Base-by-base conservation (phyloP, 2,329 filamentous ascomycete species). In the Fusarium fujikuroi region DNA sequence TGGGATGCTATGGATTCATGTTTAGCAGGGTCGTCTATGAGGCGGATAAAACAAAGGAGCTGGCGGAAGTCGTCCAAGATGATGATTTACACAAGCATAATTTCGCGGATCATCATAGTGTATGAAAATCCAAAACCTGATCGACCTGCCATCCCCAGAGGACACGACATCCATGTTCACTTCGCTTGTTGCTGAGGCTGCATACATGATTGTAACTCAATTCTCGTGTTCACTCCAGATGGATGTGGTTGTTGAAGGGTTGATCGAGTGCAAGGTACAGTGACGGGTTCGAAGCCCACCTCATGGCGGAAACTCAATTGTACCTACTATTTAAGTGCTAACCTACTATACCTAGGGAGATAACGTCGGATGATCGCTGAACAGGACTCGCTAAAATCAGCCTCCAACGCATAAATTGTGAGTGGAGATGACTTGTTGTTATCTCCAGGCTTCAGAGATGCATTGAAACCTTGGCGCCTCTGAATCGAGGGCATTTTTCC, bases 381-480 rank as follows among this genome's bases (percentile, higher is more conserved):
- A 32, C 43, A 36, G 30, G 39, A 59, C 52, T 65, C 50, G 57
- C 57, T 36, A 23, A 54, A 23, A n/a, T 44, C 47, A 68, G 63
- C 65, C 65, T 68, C 30, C 21, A 34, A 59, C 52, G 65, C 65
- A 67, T 68, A 46, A 53, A 63, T 36, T 39, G 42, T 69, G 59
- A 30, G 30, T 30, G 30, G 30, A 65, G 39, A 40, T 52, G 54
- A n/a, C 39, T 63, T 68, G 57, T 68, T 69, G 28, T 63, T 61
- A 68, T 49, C 32, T 49, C 42, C 32, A 36, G 54, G 40, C 49
- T 54, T 23, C 43, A 32, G 56, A 56, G 52, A 49, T 52, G 52
- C 49, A 63, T 69, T 69, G 59, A 57, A 74, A 74, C 69, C 71
- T 74, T 74, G 67, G 67, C 71, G 70, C 63, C 63, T 59, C 67